A percentile compares a stretch with the other conserved stretches of the same genome.
Evolutionary conservation across 2,329 filamentous ascomycete genomes (phyloP).

Genomic region (Ascochyta koolunga): DNA sequence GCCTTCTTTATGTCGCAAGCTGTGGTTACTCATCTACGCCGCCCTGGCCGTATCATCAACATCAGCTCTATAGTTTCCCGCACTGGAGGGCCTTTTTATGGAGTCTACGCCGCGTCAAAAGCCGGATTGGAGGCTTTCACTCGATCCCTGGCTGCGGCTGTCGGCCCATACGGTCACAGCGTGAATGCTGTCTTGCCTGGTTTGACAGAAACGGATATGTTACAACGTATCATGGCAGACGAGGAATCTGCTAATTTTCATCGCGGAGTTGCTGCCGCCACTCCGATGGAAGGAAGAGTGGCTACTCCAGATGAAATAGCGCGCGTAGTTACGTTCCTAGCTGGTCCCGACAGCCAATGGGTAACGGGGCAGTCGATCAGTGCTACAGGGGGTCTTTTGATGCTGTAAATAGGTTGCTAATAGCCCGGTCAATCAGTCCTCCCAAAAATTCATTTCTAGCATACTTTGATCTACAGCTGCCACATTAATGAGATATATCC

Average conservation of each 20-base stretch:
- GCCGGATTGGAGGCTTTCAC: conserved; percentile 5
- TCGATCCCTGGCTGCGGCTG: neutral
- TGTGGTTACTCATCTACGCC: conserved; percentile 69
- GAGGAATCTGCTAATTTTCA: neutral
- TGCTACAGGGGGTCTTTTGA: neutral
- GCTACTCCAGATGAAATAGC: conserved; percentile 63
- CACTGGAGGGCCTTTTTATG: conserved; percentile 53
- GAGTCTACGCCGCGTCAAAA: conserved; percentile 3
- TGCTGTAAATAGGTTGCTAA: neutral
- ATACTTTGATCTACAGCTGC: too few species aligned
- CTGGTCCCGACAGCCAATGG: conserved; percentile 69
- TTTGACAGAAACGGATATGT: conserved; percentile 64
- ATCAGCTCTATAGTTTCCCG: conserved; percentile 60
- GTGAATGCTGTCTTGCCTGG: conserved; percentile 69
- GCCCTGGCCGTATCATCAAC: conserved; percentile 65
- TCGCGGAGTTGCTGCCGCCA: neutral
- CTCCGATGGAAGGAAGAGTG: neutral
- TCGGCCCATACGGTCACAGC: conserved; percentile 46
- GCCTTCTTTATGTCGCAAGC: conserved; percentile 77
- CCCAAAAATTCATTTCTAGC: too few species aligned
- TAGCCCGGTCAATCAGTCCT: too few species aligned
- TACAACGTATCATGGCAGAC: neutral
- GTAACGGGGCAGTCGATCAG: conserved; percentile 61
- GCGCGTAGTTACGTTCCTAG: conserved; percentile 74
- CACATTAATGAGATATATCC: too few species aligned